Evolutionary conservation across 345 rosid genomes (phyloP), one percentile per base, ranked within the genome.

Genomic region (Citrus cavaleriei): DNA sequence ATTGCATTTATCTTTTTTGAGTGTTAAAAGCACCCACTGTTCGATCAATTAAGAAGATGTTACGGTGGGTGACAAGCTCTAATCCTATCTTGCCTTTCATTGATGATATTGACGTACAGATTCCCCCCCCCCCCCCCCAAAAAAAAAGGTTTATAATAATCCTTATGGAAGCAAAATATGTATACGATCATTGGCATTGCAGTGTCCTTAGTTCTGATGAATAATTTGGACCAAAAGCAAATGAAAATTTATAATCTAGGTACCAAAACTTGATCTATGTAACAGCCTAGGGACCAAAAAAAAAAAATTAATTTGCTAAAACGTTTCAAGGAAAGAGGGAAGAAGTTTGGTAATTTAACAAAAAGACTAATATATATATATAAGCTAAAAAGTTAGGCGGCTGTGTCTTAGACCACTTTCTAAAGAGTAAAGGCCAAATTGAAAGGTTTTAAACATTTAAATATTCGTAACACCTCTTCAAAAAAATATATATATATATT

Each of bases 91-190:
- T 14, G 54, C 65, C 49, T 9, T 68, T 61, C 67, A 27, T 46
- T 25, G 22, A 78, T 55, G 69, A 38, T 68, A 55, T 25, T 64
- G 79, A 72, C 63, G 84, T 72, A 80, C 82, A 82, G 82, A 71
- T 55, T 58, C 27, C 40, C 70, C 55, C 55, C 32, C 12, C 46
- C 27, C 40, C 70, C n/a, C 55, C 55, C 32, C 12, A 42, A 12
- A 10, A 40, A 40, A 42, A 12, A 46, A 12, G 18, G 1, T 46
- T 46, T 46, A 46, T 46, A 46, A 46, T 3, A 46, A 46, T 46
- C 51, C 51, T 46, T 0, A 13, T 46, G 3, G 14, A 10, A 3
- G 49, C 18, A 66, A 59, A 18, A 28, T 32, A 38, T 59, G 14
- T 12, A 42, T 10, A 10, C 49, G 21, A 51, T 37, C 10, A 34